Conservation (phyloP, 2,329 filamentous ascomycete genomes). For the Alternaria gansuensis region DNA sequence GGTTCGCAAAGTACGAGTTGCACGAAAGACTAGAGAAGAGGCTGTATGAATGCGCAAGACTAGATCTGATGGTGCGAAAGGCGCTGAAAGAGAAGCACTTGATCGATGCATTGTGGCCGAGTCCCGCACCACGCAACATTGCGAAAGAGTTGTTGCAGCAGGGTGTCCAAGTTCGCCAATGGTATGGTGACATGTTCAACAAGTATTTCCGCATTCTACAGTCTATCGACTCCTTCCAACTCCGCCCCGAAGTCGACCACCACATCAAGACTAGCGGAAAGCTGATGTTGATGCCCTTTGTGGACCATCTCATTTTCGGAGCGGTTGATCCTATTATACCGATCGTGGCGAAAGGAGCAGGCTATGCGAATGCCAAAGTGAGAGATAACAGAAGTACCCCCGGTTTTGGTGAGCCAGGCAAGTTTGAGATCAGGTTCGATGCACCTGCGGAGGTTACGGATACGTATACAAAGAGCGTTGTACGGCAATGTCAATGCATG, state of each 20-base stretch:
- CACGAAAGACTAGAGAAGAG: constrained; percentile 52
- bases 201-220: constrained; percentile 49
- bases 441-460: constrained; percentile 40
- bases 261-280: constrained; percentile 43
- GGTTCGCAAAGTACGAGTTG: constrained; percentile 48
- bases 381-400: constrained; percentile 24
- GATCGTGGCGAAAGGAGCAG: constrained; percentile 45
- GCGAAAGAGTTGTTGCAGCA: constrained; percentile 43
- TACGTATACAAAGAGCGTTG: constrained; percentile 45
- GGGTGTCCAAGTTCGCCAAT: constrained; percentile 46
- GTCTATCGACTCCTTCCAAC: constrained; percentile 43
- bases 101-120: constrained; percentile 49
- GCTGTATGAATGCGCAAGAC: constrained; percentile 44
- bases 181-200: constrained; percentile 52
- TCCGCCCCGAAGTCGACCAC: constrained; percentile 45
- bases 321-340: constrained; percentile 47
- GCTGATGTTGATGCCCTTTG: constrained; percentile 49
- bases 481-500: constrained; percentile 47
- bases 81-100: constrained; percentile 52
- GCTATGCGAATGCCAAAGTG: constrained; percentile 39
- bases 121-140: constrained; percentile 40
- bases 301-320: constrained; percentile 48
- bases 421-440: constrained; percentile 50
- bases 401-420: constrained; percentile 42
- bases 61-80: constrained; percentile 51